These are phyloP conservation scores for Citeromyces hawaiiensis DNA, from an alignment of 1,139 yeast species.

Conservation along the genomic window DNA sequence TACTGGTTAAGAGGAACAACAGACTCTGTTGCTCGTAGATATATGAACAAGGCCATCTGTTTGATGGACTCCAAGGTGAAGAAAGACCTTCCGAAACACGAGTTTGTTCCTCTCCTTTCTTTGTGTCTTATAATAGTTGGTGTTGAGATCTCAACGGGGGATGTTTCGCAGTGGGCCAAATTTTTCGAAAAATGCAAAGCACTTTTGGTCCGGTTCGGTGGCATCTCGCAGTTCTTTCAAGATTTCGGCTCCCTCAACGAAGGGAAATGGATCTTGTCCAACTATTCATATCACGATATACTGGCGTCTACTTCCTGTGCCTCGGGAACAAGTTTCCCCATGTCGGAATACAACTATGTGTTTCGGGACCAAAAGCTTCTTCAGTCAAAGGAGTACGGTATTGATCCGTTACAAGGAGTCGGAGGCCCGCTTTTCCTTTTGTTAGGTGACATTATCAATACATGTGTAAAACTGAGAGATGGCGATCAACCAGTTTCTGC, in stretches of 20 bases:
- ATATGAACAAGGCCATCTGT: not conserved
- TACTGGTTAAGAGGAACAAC: not conserved
- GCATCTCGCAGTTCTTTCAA: conserved; percentile 24
- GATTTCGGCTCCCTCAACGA: conserved; percentile 15
- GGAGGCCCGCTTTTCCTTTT: not conserved
- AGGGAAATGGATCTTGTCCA: conserved; percentile 58
- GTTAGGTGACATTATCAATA: not conserved
- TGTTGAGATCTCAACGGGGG: conserved; percentile 68
- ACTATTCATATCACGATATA: conserved; percentile 73
- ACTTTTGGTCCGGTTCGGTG: conserved; percentile 43
- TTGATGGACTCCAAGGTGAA: not conserved
- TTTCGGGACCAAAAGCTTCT: not conserved
- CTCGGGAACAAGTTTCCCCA: conserved; percentile 36
- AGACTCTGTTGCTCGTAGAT: not conserved
- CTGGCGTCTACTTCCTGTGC: conserved; percentile 46
- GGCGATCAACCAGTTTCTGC: not conserved
- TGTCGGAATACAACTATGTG: conserved; percentile 18
- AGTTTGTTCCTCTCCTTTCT: not conserved
- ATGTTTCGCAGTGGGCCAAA: conserved; percentile 55
- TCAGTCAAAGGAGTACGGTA: not conserved
- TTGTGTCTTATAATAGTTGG: conserved; percentile 28
- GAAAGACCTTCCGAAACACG: not conserved
- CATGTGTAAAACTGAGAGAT: not conserved
- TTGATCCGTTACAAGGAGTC: not conserved
- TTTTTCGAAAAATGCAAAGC: conserved; percentile 51